Evolutionary conservation across 2,329 filamentous ascomycete species (phyloP).

Genomic region (Pyrenochaeta sp.): DNA sequence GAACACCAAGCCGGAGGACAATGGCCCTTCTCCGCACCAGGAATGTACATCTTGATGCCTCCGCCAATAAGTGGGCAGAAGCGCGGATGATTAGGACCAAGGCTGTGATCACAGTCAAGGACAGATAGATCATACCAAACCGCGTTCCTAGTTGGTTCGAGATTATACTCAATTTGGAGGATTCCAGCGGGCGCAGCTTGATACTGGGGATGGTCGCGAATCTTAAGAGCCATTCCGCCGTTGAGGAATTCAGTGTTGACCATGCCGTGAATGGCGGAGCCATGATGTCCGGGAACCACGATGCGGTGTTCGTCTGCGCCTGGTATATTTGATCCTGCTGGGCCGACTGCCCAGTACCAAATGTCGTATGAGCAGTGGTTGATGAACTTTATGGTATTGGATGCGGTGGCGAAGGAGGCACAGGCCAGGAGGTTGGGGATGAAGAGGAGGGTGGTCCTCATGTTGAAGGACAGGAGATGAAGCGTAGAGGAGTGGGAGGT

Average conservation of each 20-base stretch:
- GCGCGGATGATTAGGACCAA: constrained; percentile 12
- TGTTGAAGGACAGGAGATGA: background rate
- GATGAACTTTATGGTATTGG: constrained; percentile 27
- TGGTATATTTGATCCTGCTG: background rate
- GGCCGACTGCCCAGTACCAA: constrained; percentile 32
- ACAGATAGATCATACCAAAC: constrained; percentile 35
- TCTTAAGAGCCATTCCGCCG: constrained; percentile 30
- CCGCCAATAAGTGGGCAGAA: constrained; percentile 33
- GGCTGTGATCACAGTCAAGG: constrained; percentile 23
- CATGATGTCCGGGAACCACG: constrained; percentile 15
- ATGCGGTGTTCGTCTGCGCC: constrained; percentile 15
- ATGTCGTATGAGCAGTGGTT: constrained; percentile 35
- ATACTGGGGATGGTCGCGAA: constrained; percentile 32
- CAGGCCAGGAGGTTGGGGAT: background rate
- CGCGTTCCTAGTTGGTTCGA: constrained; percentile 9
- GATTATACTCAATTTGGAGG: constrained; percentile 34
- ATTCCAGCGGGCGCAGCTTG: constrained; percentile 25
- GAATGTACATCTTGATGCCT: constrained; percentile 27
- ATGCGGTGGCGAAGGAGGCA: constrained; percentile 5
- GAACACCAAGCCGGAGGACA: constrained; percentile 24
- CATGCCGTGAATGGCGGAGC: constrained; percentile 20
- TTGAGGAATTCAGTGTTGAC: constrained; percentile 6
- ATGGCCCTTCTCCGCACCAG: background rate
- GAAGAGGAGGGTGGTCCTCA: background rate
- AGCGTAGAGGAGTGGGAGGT: background rate